Base-by-base conservation (phyloP, 495 filamentous ascomycete genomes). In the Hypomontagnella monticulosa region DNA sequence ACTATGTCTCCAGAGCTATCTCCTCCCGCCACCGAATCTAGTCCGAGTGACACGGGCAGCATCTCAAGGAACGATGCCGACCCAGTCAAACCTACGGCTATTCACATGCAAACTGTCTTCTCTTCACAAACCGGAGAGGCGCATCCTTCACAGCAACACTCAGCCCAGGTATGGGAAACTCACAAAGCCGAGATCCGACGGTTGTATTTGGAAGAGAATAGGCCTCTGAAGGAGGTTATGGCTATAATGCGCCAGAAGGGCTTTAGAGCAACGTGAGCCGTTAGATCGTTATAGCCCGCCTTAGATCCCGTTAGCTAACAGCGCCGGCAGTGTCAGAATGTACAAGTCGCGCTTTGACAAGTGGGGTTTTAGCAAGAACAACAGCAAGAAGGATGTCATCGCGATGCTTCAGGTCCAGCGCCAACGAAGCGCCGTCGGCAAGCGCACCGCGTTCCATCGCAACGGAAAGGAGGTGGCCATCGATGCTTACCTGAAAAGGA, bases 321-420 rank as follows among this genome's bases (percentile, higher is more conserved):
- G 27, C 47, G 9, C 38, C 15, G 36, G 14, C 44, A 74, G 72
- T 43, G 67, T 72, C 20, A 68, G 70, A 33, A 74, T 74, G 72
- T 74, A 74, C 47, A 74, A 74, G 34, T 71, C 70, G 14, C 72
- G 72, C 50, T 74, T 74, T 53, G 70, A 70, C 51, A 74, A 74
- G 48, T 74, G 72, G 72, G 72, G 72, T 2, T 74, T 74, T 27
- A 71, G 63, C 38, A 74, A 74, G 61, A 74, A 74, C 37, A 72
- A 72, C 23, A 72, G 70, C 47, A 72, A 77, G 40, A 73, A 74
- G 38, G 75, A 77, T 12, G 75, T 75, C 30, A 70, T 73, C 37
- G 70, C 70, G 16, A 72, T 77, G 62, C 71, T 77, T 34, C 73
- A 75, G 53, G 66, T 76, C 37, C 74, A 77, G 47, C 71, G 74